A percentile compares a stretch with the other conserved stretches of the same genome.
These are phyloP conservation scores for Naegleria lovaniensis DNA, from an alignment of 208 protist species.

Conservation along the genomic window DNA sequence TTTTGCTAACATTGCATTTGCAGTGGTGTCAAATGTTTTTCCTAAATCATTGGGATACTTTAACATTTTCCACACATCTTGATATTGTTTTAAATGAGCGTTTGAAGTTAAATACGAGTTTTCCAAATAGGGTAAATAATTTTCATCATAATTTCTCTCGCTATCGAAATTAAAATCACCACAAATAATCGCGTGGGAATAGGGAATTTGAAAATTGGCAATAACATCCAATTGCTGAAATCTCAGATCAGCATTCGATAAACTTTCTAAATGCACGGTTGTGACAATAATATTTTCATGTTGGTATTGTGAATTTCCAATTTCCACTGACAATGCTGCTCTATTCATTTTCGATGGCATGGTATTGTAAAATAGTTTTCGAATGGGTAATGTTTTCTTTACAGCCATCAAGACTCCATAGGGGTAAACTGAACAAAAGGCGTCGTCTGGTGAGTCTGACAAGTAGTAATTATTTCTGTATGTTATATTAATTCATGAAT, in stretches of 20 bases:
- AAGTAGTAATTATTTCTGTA: not conserved
- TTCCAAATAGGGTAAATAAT: not conserved
- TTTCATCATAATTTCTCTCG: not conserved
- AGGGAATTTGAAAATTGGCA: not conserved
- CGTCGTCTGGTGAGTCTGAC: not conserved
- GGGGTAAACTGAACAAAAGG: not conserved
- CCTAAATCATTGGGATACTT: not conserved
- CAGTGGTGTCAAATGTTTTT: not conserved
- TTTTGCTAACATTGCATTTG: not conserved
- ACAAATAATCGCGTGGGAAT: not conserved
- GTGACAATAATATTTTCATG: not conserved
- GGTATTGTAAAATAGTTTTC: not conserved
- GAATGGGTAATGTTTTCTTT: not conserved
- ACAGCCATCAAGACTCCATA: slow-evolving; percentile 15
- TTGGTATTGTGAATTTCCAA: not conserved
- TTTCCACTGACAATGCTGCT: not conserved
- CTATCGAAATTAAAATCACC: not conserved
- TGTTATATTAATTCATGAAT: too few species aligned
- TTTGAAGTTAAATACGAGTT: not conserved
- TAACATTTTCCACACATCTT: not conserved
- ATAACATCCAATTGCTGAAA: not conserved
- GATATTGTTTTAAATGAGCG: not conserved
- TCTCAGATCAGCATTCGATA: not conserved
- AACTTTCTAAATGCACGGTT: not conserved
- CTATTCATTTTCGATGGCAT: not conserved